Evolutionary conservation across 2,329 filamentous ascomycete species (phyloP), one percentile per base, ranked within the genome.

Genomic region (Pseudogymnoascus sp.): DNA sequence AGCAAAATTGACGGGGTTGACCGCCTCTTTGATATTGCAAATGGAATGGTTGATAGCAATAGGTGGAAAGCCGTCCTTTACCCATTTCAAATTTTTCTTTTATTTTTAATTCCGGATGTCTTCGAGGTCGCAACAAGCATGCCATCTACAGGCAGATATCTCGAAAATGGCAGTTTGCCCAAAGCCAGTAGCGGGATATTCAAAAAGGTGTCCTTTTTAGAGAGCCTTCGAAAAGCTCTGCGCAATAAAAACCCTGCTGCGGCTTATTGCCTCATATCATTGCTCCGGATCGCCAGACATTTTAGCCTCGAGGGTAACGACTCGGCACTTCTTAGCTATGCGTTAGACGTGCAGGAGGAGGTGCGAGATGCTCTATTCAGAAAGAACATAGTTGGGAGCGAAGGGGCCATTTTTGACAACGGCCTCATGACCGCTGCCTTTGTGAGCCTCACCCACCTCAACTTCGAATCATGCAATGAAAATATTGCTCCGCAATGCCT

Each of bases 41-140:
- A 85, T 67, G 84, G 83, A 2, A 80, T 86, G 28, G 79, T 80
- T 37, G 86, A 89, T 70, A 83, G 80, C 62, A 79, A 78, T 38
- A 80, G 80, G 66, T 79, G 82, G 59, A 84, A 81, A 67, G 78
- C 78, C 3, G 75, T 84, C 34, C 75, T 88, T 18, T 86, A 82
- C 68, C 85, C 86, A 14, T 77, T 89, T 61, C 87, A 89, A 70
- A 85, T 81, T 1, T 80, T 82, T 11, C 75, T 89, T 4, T 74
- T 89, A 8, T 82, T 89, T 64, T 77, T 89, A 7, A 75, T 88
- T 7, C 87, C 87, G 3, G 87, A 89, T 67, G 84, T 89, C 5
- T 89, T 89, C 67, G 85, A 88, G 73, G 84, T 89, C 36, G 86
- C 86, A 25, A 87, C 85, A 73, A 87, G 87, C 72, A 78, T 89